phyloP scores from a whole-genome alignment of 2,329 filamentous ascomycete genomes.

The Ascochyta lentis region DNA sequence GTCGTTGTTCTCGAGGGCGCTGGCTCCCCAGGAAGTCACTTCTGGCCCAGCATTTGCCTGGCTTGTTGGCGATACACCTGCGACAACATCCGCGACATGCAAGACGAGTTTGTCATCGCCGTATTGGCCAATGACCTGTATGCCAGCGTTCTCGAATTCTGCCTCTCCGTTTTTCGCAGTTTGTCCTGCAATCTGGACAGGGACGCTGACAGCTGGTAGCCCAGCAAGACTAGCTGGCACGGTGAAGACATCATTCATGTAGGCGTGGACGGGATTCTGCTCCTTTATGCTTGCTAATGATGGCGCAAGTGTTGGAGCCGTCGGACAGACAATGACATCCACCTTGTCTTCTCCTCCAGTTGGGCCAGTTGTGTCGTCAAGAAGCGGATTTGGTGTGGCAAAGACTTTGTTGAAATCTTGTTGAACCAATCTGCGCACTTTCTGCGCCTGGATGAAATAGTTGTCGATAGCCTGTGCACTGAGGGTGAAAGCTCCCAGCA shows the following conservation, averaged over 20 bases:
- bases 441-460: constrained; percentile 94
- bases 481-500: constrained; percentile 88
- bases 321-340: constrained; percentile 87
- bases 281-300: constrained; percentile 63
- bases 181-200: constrained; percentile 57
- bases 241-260: constrained; percentile 94
- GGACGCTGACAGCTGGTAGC: constrained; percentile 85
- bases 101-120: constrained; percentile 75
- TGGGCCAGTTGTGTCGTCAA: constrained; percentile 47
- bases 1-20: background rate
- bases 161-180: constrained; percentile 36
- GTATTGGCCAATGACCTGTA: constrained; percentile 83
- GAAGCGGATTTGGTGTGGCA: constrained; percentile 70
- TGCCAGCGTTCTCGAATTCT: constrained; percentile 58
- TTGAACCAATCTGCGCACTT: constrained; percentile 81
- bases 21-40: constrained; percentile 23
- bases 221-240: constrained; percentile 94
- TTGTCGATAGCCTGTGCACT: constrained; percentile 93
- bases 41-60: constrained; percentile 10
- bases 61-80: constrained; percentile 6
- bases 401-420: constrained; percentile 87
- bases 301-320: constrained; percentile 79
- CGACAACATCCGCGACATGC: constrained; percentile 57
- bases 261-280: constrained; percentile 71
- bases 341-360: constrained; percentile 67